Conservation (phyloP, 1,139 yeast genomes). For the Petasospora fabianii region DNA sequence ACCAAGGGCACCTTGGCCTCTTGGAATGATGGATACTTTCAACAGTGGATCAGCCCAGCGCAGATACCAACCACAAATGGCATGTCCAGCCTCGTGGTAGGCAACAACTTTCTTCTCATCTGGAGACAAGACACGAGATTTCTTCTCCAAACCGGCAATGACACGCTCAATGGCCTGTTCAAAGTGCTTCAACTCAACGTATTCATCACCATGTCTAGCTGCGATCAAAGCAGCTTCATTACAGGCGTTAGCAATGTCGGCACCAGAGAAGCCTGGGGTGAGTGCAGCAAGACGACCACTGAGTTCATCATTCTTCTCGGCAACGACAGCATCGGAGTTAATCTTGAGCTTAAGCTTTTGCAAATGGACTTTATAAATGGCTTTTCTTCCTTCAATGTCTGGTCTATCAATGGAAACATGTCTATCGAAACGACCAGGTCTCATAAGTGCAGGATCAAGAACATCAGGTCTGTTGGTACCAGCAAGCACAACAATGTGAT, state of each 20-base stretch:
- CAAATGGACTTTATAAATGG: slow-evolving; percentile 68
- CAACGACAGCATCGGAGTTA: slow-evolving; percentile 14
- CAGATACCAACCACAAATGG: slow-evolving; percentile 74
- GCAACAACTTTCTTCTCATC: slow-evolving; percentile 75
- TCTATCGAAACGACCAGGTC: slow-evolving; percentile 86
- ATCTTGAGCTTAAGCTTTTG: slow-evolving; percentile 52
- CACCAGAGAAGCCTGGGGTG: slow-evolving; percentile 85
- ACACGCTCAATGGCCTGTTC: slow-evolving; percentile 82
- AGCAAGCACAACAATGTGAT: slow-evolving; percentile 76
- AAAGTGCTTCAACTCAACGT: slow-evolving; percentile 59
- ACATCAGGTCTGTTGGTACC: slow-evolving; percentile 84
- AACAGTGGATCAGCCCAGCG: slow-evolving; percentile 73
- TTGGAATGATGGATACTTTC: slow-evolving; percentile 77
- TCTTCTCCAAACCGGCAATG: slow-evolving; percentile 76
- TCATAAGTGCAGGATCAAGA: slow-evolving; percentile 67
- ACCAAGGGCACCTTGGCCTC: slow-evolving; percentile 83
- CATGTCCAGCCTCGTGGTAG: slow-evolving; percentile 83
- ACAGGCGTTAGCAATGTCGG: slow-evolving; percentile 80
- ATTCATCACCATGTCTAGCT: slow-evolving; percentile 58
- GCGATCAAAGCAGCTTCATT: slow-evolving; percentile 83
- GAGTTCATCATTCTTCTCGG: slow-evolving; percentile 51
- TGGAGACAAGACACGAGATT: slow-evolving; percentile 62
- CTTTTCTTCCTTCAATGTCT: slow-evolving; percentile 74
- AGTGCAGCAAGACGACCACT: slow-evolving; percentile 73
- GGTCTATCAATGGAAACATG: slow-evolving; percentile 72